Percentiles rank a stretch among this genome's conserved stretches.
Evolutionary conservation across 2,329 filamentous ascomycete genomes (phyloP).

Genomic region (Aspergillus aculeatinus): DNA sequence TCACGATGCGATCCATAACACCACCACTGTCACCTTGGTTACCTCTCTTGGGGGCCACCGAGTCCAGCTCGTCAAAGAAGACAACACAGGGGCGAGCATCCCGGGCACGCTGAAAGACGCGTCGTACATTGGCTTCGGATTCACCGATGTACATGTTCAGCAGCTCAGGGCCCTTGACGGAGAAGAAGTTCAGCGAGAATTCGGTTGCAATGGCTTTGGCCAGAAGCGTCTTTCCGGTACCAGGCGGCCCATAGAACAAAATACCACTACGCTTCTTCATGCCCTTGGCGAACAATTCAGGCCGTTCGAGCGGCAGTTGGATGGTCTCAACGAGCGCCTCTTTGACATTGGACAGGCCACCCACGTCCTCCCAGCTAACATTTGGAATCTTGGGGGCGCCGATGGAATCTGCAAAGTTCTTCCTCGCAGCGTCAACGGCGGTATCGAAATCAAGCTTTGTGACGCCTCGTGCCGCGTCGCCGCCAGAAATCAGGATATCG

Average conservation of each 20-base stretch:
- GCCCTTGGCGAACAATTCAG: conserved; percentile 91
- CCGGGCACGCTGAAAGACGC: conserved; percentile 98
- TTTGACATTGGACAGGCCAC: conserved; percentile 89
- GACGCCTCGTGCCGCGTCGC: conserved; percentile 72
- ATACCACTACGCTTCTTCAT: conserved; percentile 99
- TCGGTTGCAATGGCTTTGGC: conserved; percentile 99
- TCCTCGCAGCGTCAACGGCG: conserved; percentile 92
- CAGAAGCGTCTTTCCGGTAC: conserved; percentile 99
- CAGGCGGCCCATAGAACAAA: conserved; percentile 95
- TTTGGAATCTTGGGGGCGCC: conserved; percentile 98
- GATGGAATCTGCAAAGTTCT: conserved; percentile 97
- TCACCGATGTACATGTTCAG: conserved; percentile 99
- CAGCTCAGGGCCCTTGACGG: conserved; percentile 95
- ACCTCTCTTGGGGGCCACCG: conserved; percentile 90
- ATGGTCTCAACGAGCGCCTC: conserved; percentile 97
- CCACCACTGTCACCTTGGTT: conserved; percentile 97
- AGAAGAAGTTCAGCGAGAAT: conserved; percentile 99
- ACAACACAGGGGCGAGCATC: conserved; percentile 97
- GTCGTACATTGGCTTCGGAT: conserved; percentile 98
- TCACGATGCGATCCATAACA: conserved; percentile 97
- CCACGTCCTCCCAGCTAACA: conserved; percentile 94
- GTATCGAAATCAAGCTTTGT: conserved; percentile 81
- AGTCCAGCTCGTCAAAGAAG: conserved; percentile 97
- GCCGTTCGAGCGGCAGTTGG: conserved; percentile 83
- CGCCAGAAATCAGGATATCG: conserved; percentile 87